Base-by-base conservation (phyloP, 1,284 basidiomycete genomes). In the Apiotrichum montevideense region DNA sequence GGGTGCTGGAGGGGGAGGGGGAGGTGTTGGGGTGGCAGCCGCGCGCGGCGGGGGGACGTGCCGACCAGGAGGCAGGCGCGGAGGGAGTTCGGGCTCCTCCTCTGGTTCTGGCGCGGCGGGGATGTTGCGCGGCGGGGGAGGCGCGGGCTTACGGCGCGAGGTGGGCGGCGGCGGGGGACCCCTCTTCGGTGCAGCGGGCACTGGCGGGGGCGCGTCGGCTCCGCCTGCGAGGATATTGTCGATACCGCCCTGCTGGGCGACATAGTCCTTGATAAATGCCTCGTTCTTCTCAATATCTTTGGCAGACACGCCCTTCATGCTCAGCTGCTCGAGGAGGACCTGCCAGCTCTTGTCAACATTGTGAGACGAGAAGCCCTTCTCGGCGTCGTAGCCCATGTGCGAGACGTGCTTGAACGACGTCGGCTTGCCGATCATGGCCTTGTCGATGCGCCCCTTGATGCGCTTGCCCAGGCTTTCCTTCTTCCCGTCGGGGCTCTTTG, bases 291-390 rank as follows among this genome's bases (percentile, higher is more conserved):
- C 79, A 43, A 91, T 84, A 43, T 87, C 77, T 39, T 80, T 78
- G 32, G 75, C 76, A 46, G 84, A 83, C 55, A 95, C 75, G 3
- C 93, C 93, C 40, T 84, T 81, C 35, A 79, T 79, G 59, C 86
- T 83, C 4, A 98, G 81, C 65, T 85, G 82, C 32, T 80, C 81
- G 2, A 98, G 81, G 55, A 98, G 78, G 0, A 85, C 80, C 57
- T 86, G 82, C 95, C 95, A 98, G 7, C 87, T 90, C 3, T 90
- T 86, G 75, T 98, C 95, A n/a, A 97, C 89, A 59, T 90, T 89
- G 39, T 82, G 82, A 1, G 87, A 88, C 0, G 86, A 87, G 74
- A 93, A 97, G 4, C 93, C 93, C 42, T 85, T 84, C 65, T 95
- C 85, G 0, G 84, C 75, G 65, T 95, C 88, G 74, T 88, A 97